phyloP scores from a whole-genome alignment of 345 rosid genomes.

The Arabidopsis thaliana region TAIR10.1 NC_003071.7:10482501-10483000 shows the following conservation, averaged over 20 bases:
- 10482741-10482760: not conserved
- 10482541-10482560: not conserved
- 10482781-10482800: not conserved
- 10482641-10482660: not conserved
- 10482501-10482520: conserved; percentile 21
- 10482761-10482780: not conserved
- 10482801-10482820: not conserved
- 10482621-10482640: conserved; percentile 38
- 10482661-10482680: not conserved
- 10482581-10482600: conserved; percentile 17
- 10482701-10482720: not conserved
- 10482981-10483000: too few relatives aligned
- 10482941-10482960: too few relatives aligned
- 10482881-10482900: too few relatives aligned
- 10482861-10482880: too few relatives aligned
- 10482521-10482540: not conserved
- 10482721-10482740: not conserved
- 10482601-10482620: conserved; percentile 29
- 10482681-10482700: not conserved
- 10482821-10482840: not conserved
- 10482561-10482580: not conserved
- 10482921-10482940: too few relatives aligned
- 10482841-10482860: not conserved
- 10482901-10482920: too few relatives aligned
- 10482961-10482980: too few relatives aligned